These are phyloP conservation scores for Lipomyces yamadae DNA, from an alignment of 805 yeast genomes.

Conservation along the genomic window DNA sequence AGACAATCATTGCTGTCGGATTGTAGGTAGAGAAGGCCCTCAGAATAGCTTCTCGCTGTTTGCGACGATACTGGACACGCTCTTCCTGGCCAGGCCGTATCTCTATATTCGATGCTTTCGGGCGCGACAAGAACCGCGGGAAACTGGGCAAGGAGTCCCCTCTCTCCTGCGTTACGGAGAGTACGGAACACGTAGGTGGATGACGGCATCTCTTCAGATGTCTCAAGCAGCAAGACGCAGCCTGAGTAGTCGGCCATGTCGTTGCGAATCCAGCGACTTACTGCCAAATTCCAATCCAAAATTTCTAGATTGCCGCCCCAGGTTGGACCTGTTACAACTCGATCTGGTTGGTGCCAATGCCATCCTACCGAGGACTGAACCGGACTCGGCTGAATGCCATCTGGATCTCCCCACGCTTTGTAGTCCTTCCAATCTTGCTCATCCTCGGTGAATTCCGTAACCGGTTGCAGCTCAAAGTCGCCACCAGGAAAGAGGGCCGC, in stretches of 20 bases:
- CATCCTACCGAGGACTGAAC: background rate
- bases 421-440: background rate
- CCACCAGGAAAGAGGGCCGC: constrained; percentile 9
- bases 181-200: constrained; percentile 2
- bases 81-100: background rate
- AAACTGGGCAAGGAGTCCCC: constrained; percentile 8
- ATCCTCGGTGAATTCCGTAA: background rate
- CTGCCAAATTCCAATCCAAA: constrained; percentile 10
- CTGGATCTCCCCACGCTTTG: background rate
- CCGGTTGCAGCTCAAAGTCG: constrained; percentile 11
- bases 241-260: background rate
- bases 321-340: background rate
- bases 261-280: constrained; percentile 3
- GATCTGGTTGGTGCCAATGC: constrained; percentile 6
- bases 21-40: background rate
- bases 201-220: constrained; percentile 8
- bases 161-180: constrained; percentile 6
- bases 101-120: constrained; percentile 1
- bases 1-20: background rate
- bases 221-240: constrained; percentile 5
- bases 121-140: constrained; percentile 8
- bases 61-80: constrained; percentile 1
- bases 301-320: constrained; percentile 9
- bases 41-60: constrained; percentile 5
- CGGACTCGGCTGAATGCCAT: background rate